Conservation (phyloP, 1,284 basidiomycete species). For the Termitomyces sp. region DNA sequence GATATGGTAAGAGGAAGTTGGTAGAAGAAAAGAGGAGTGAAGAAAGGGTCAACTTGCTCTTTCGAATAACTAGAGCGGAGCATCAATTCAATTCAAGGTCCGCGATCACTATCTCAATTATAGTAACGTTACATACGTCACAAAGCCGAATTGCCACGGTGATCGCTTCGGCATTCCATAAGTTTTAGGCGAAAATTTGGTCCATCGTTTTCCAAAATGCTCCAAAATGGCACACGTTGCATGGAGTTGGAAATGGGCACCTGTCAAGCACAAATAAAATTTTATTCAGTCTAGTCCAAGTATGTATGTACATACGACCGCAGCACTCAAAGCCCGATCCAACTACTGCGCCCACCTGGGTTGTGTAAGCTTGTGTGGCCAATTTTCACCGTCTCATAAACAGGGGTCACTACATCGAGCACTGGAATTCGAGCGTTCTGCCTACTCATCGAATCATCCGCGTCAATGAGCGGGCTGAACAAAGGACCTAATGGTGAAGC, state of each 20-base stretch:
- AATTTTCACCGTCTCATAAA: conserved; percentile 68
- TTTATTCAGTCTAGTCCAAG: no score
- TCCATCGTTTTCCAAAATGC: not conserved
- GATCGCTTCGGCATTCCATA: not conserved
- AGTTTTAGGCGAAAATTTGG: not conserved
- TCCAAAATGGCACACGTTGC: not conserved
- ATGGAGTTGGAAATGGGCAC: not conserved
- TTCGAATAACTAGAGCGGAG: conserved; percentile 12
- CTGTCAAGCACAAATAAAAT: not conserved
- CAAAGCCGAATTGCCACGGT: not conserved
- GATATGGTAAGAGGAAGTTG: conserved; percentile 18
- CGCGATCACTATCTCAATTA: conserved; percentile 5
- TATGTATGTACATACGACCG: no score
- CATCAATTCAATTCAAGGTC: conserved; percentile 21
- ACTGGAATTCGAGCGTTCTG: conserved; percentile 14
- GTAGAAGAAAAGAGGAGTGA: conserved; percentile 13
- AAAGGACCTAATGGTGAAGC: conserved; percentile 38
- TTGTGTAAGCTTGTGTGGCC: conserved; percentile 92
- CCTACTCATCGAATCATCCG: conserved; percentile 39
- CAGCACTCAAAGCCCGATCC: conserved; percentile 65
- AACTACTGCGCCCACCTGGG: conserved; percentile 83
- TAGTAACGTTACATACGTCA: not conserved
- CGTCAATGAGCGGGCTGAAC: conserved; percentile 59
- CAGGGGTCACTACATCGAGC: conserved; percentile 10
- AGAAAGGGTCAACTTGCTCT: not conserved